Conservation (phyloP, 164 flowering plant genomes). For the Malania oleifera region DNA sequence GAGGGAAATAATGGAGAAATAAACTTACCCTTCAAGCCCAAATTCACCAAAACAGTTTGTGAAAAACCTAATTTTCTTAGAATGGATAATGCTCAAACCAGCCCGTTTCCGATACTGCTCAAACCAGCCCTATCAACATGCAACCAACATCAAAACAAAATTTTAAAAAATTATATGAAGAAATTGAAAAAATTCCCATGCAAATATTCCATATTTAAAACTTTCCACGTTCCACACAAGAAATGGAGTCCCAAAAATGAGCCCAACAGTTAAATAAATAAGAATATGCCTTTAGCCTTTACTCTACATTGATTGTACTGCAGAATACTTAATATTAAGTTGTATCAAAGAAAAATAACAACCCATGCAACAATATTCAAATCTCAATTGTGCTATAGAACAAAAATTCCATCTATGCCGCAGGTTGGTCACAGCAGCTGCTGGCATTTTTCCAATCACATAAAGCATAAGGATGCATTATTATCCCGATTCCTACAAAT, state of each 20-base stretch:
- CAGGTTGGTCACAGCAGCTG: neutral
- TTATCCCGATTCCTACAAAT: neutral
- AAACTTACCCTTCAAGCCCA: conserved; percentile 93
- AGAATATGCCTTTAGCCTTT: too few species aligned
- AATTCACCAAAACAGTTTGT: conserved; percentile 58
- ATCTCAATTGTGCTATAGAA: too few species aligned
- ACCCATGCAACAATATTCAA: too few species aligned
- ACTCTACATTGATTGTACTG: too few species aligned
- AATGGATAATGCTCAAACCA: conserved; percentile 67
- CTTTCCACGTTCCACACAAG: neutral
- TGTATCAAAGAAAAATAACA: too few species aligned
- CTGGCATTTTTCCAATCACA: neutral
- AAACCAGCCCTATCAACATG: conserved; percentile 74
- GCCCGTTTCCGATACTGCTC: conserved; percentile 83
- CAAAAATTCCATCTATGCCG: too few species aligned
- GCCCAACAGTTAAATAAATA: too few species aligned
- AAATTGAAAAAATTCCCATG: neutral
- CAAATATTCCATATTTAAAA: neutral
- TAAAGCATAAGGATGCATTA: too few species aligned
- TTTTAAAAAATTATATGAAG: too few species aligned
- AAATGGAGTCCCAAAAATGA: too few species aligned
- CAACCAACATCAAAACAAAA: conserved; percentile 6
- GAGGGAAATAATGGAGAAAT: too few species aligned
- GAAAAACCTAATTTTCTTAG: conserved; percentile 85
- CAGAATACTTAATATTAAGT: too few species aligned